Percentiles rank a stretch among this genome's conserved stretches.
Conservation (phyloP, 805 yeast genomes). For the Maudiozyma bulderi region DNA sequence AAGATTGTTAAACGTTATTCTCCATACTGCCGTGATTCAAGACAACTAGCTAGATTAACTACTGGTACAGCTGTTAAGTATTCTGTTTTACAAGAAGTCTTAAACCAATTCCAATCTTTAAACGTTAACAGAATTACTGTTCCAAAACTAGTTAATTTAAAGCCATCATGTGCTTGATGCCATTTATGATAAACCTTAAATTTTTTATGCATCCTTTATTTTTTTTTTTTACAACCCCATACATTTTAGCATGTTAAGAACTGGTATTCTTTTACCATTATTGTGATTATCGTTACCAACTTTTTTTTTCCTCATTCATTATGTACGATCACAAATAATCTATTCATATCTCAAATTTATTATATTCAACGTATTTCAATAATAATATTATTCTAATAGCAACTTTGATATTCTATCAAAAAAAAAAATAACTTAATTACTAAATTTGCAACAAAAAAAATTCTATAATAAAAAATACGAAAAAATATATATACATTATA, state of each 20-base stretch:
- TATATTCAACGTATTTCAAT: slow-evolving; percentile 1
- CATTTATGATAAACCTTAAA: background rate
- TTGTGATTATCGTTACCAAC: background rate
- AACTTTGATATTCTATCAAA: background rate
- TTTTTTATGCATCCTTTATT: background rate
- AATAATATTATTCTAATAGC: background rate
- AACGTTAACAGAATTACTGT: slow-evolving; percentile 33
- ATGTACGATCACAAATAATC: background rate
- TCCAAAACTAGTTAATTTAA: slow-evolving; percentile 33
- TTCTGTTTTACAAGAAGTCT: slow-evolving; percentile 32
- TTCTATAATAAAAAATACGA: background rate
- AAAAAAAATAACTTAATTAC: background rate
- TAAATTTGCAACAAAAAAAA: background rate
- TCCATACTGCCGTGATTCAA: slow-evolving; percentile 38
- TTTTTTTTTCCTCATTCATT: background rate
- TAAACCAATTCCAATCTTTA: slow-evolving; percentile 31
- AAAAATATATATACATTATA: background rate
- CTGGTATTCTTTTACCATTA: background rate
- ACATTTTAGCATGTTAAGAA: background rate
- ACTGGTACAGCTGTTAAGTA: slow-evolving; percentile 38
- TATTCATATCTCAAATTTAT: background rate
- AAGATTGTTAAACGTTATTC: slow-evolving; percentile 44
- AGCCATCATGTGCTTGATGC: slow-evolving; percentile 16
- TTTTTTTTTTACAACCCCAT: background rate
- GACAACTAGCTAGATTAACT: slow-evolving; percentile 38